phyloP scores from a whole-genome alignment of 2,329 filamentous ascomycete species.

The Akanthomyces muscarius region DNA sequence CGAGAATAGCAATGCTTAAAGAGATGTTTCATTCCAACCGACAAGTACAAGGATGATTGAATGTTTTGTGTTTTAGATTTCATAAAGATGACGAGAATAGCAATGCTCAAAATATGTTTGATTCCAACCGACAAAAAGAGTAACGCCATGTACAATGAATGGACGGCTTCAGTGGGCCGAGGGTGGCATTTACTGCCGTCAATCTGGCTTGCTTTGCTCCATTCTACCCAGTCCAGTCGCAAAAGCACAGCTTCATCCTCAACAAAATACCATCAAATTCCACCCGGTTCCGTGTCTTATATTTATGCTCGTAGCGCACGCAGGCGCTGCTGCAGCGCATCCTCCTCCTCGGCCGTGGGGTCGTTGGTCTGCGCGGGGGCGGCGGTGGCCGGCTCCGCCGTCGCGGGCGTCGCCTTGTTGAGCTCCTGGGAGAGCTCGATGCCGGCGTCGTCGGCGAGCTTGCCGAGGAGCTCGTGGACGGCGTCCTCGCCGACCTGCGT shows the following conservation, averaged over 20 bases:
- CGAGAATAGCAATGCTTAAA: not conserved
- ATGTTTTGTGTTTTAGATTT: slow-evolving; percentile 1
- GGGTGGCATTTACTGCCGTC: not conserved
- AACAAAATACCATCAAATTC: no score
- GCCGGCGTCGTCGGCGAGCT: slow-evolving; percentile 84
- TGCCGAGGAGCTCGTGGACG: slow-evolving; percentile 78
- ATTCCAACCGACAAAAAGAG: slow-evolving; percentile 8
- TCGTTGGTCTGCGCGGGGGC: slow-evolving; percentile 56
- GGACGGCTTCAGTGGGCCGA: not conserved
- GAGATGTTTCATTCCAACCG: slow-evolving; percentile 1
- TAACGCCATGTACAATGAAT: slow-evolving; percentile 13
- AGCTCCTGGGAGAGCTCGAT: slow-evolving; percentile 78
- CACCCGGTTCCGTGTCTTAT: no score
- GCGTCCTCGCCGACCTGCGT: slow-evolving; percentile 74
- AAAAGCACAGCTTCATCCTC: no score
- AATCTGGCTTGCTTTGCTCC: not conserved
- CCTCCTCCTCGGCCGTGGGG: slow-evolving; percentile 73
- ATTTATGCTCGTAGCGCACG: slow-evolving; percentile 50
- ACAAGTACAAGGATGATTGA: not conserved
- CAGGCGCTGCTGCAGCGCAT: slow-evolving; percentile 62
- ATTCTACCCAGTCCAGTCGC: not conserved
- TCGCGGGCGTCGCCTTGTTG: slow-evolving; percentile 50
- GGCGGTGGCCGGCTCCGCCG: slow-evolving; percentile 55
- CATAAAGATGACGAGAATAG: not conserved
- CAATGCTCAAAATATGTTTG: not conserved